These are phyloP conservation scores for Annulohypoxylon truncatum DNA, from an alignment of 2,329 filamentous ascomycete genomes.

Conservation along the genomic window DNA sequence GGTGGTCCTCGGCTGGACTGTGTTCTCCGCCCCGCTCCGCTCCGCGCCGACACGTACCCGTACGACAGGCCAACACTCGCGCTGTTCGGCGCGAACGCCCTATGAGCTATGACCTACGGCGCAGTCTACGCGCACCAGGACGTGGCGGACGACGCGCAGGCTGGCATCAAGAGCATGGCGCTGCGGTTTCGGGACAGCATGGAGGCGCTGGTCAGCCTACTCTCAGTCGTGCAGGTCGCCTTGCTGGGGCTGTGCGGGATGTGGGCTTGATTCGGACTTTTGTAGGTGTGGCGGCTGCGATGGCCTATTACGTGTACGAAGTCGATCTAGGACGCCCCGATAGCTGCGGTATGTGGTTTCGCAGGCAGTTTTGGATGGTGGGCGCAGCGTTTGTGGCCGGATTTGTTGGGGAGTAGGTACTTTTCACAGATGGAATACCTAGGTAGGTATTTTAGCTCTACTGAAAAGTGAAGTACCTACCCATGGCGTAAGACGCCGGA, in stretches of 20 bases:
- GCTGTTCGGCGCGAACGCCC: constrained; percentile 32
- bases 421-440: background rate
- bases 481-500: too few species aligned
- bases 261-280: background rate
- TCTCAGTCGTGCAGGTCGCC: background rate
- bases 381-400: background rate
- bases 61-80: constrained; percentile 5
- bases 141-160: constrained; percentile 35
- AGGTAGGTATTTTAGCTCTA: too few species aligned
- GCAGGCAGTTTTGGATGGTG: background rate
- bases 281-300: background rate
- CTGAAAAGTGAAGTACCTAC: background rate
- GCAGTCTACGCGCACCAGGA: constrained; percentile 42
- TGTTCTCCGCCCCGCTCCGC: constrained; percentile 57
- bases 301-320: background rate
- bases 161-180: constrained; percentile 35
- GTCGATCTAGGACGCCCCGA: background rate
- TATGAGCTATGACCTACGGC: constrained; percentile 37
- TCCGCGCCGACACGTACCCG: background rate
- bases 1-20: constrained; percentile 55
- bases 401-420: background rate
- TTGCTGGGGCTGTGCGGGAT: background rate
- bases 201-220: background rate
- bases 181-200: constrained; percentile 33
- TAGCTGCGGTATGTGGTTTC: background rate